Conservation (phyloP, 352 stramenopile genomes). For the Phytophthora vignae region DNA sequence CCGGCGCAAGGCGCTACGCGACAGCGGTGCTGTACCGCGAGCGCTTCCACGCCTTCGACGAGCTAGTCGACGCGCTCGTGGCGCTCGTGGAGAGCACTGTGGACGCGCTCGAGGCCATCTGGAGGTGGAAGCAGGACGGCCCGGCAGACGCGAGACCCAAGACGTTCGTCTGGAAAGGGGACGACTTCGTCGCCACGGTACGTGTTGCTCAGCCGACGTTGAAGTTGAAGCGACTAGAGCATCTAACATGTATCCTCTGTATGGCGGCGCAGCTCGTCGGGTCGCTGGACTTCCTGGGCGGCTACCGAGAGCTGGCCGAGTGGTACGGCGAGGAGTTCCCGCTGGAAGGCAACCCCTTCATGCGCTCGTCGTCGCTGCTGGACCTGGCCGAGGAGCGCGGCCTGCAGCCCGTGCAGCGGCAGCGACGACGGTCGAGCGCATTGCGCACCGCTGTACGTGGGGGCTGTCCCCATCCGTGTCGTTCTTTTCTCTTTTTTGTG, state of each 20-base stretch:
- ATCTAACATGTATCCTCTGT: slow-evolving; percentile 19
- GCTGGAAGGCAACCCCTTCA: slow-evolving; percentile 73
- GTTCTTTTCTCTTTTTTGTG: slow-evolving; percentile 5
- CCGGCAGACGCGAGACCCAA: neutral
- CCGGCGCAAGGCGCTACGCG: slow-evolving; percentile 45
- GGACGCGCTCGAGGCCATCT: slow-evolving; percentile 48
- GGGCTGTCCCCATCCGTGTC: neutral
- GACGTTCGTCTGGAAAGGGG: slow-evolving; percentile 66
- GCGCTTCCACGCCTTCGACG: slow-evolving; percentile 72
- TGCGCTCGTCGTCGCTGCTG: slow-evolving; percentile 55
- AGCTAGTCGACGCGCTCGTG: slow-evolving; percentile 44
- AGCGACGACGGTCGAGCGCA: slow-evolving; percentile 13
- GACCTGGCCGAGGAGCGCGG: slow-evolving; percentile 54
- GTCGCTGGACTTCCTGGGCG: slow-evolving; percentile 62
- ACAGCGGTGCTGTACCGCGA: slow-evolving; percentile 58
- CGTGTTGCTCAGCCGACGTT: slow-evolving; percentile 13
- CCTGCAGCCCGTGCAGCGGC: slow-evolving; percentile 21
- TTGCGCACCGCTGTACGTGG: slow-evolving; percentile 46
- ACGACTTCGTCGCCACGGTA: slow-evolving; percentile 55
- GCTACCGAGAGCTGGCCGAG: slow-evolving; percentile 46
- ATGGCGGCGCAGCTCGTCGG: slow-evolving; percentile 40
- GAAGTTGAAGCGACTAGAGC: slow-evolving; percentile 11
- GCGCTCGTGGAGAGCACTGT: slow-evolving; percentile 41
- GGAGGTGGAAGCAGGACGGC: slow-evolving; percentile 40
- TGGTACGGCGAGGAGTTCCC: slow-evolving; percentile 85